Evolutionary conservation across 164 flowering plant species (phyloP).

Genomic region (Chimonanthus salicifolius): DNA sequence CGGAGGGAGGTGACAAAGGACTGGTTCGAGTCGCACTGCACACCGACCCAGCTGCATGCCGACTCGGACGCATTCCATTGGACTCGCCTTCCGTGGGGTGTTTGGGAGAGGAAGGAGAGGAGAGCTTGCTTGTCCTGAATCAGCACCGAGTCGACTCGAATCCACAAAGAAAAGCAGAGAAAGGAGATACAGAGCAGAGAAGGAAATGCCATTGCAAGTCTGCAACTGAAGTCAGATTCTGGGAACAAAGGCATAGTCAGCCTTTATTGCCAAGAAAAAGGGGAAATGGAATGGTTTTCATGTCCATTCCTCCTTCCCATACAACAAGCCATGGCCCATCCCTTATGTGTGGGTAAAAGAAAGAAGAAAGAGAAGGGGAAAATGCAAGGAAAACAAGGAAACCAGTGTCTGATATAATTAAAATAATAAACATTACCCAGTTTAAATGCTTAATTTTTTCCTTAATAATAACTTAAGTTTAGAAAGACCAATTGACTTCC

Average conservation of each 20-base stretch:
- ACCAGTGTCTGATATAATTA: too few relatives aligned
- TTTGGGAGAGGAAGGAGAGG: constrained; percentile 40
- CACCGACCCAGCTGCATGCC: constrained; percentile 80
- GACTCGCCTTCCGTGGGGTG: constrained; percentile 51
- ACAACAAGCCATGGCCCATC: background rate
- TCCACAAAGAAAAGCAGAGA: background rate
- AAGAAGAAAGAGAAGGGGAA: too few relatives aligned
- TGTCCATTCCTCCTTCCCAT: background rate
- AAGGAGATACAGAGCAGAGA: background rate
- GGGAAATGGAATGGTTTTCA: background rate
- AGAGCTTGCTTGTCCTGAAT: constrained; percentile 72
- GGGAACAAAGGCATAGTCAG: background rate
- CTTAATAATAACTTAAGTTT: too few relatives aligned
- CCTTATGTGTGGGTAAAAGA: background rate
- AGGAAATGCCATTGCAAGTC: constrained; percentile 8
- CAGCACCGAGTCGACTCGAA: constrained; percentile 31
- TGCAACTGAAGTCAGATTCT: background rate
- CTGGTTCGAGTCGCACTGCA: constrained; percentile 42
- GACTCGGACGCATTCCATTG: constrained; percentile 64
- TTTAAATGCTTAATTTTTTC: too few relatives aligned
- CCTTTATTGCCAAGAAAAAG: background rate
- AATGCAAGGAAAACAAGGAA: too few relatives aligned
- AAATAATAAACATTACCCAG: too few relatives aligned
- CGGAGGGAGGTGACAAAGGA: constrained; percentile 52
- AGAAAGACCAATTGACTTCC: too few relatives aligned